Base-by-base conservation (phyloP, 768 basidiomycete genomes). In the Rhizopogon vesiculosus region DNA sequence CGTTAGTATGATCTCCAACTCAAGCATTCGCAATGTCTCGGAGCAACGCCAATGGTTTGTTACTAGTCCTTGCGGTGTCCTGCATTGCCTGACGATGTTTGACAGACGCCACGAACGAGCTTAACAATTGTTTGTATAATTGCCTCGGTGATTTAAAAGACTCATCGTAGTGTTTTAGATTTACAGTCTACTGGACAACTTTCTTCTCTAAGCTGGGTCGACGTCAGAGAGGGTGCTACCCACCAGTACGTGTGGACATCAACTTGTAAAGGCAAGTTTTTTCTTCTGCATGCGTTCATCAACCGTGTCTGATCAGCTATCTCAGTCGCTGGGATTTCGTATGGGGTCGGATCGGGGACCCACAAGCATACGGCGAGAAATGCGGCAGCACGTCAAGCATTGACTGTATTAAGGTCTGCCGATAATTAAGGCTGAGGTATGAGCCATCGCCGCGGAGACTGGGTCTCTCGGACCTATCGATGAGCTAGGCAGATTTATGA, bases 361-460 rank as follows among this genome's bases (percentile, higher is more conserved):
- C 76, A 76, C 43, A 86, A 84, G 62, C 74, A 80, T 61, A 62
- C 76, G 12, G 77, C 84, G 4, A 80, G 81, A 43, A 76, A 78
- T 45, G 66, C 67, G 41, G 81, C 69, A 13, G 70, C 69, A 3
- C 33, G 15, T 8, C 38, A 55, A 8, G 56, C 81, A 52, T 65
- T 81, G 60, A 66, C 63, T 40, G 70, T 59, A 49, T 68, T 84
- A 58, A 71, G 54, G 52, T 58, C 57, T 22, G 62, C 62, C 45
- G 50, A 25, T 45, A 61, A 61, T 45, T 56, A 56, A 43, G 54
- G 54, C 44, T 62, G 50, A 64, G 42, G 19, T 45, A 40, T 55
- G 19, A 38, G 40, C 16, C 3, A 19, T 28, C 25, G 35, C 56
- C 12, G 7, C 38, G 33, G 42, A 38, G 22, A 22, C 35, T 38